Evolutionary conservation across 495 filamentous ascomycete genomes (phyloP).

Genomic region (Trichoderma orchidacearum): DNA sequence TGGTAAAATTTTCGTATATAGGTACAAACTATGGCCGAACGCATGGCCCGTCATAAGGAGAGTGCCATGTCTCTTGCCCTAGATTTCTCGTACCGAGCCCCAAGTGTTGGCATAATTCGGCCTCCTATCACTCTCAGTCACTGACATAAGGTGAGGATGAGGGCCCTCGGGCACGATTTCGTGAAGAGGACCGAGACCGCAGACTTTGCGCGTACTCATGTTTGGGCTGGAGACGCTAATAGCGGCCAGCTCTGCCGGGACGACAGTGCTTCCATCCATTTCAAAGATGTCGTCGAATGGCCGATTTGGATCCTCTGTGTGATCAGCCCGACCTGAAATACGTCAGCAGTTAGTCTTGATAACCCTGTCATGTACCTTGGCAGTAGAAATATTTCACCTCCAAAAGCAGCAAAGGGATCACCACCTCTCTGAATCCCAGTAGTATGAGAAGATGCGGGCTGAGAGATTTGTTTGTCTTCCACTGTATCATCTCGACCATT

Average conservation of each 20-base stretch:
- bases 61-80: too few species aligned
- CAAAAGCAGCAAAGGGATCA: slow-evolving; percentile 2
- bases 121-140: not conserved
- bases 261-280: not conserved
- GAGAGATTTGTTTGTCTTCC: slow-evolving; percentile 5
- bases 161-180: not conserved
- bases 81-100: not conserved
- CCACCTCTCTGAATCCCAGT: not conserved
- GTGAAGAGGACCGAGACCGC: not conserved
- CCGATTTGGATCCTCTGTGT: not conserved
- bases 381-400: too few species aligned
- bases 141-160: not conserved
- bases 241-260: not conserved
- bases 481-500: not conserved
- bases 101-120: not conserved
- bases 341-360: not conserved
- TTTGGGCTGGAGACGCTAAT: not conserved
- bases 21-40: too few species aligned
- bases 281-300: not conserved
- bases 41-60: too few species aligned
- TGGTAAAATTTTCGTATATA: too few species aligned
- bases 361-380: too few species aligned
- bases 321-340: not conserved
- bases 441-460: not conserved
- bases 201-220: not conserved